Conservation (phyloP, 495 filamentous ascomycete genomes). For the Aspergillus baeticus region DNA sequence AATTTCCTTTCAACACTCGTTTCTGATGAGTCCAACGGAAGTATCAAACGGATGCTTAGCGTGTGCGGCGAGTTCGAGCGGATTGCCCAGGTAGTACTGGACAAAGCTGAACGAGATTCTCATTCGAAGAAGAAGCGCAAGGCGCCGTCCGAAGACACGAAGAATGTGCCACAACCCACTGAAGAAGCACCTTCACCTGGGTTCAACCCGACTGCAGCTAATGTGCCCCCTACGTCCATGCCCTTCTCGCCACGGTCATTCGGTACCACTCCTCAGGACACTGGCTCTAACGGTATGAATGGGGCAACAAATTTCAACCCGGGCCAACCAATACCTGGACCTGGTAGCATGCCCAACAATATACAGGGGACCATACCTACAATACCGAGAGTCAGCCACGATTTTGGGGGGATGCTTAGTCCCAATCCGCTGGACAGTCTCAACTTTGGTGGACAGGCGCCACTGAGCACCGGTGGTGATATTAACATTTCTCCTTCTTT, state of each 20-base stretch:
- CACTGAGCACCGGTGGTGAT: conserved; percentile 36
- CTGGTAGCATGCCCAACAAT: conserved; percentile 21
- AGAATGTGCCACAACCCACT: conserved; percentile 18
- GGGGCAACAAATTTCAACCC: conserved; percentile 30
- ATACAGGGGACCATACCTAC: conserved; percentile 30
- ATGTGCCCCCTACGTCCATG: conserved; percentile 26
- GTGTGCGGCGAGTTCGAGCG: conserved; percentile 94
- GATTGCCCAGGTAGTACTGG: conserved; percentile 88
- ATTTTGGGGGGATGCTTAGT: conserved; percentile 41
- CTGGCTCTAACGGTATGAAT: conserved; percentile 23
- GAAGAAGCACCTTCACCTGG: conserved; percentile 26
- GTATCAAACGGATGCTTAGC: conserved; percentile 87
- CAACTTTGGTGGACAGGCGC: conserved; percentile 44
- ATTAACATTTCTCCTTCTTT: conserved; percentile 50
- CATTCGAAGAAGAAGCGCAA: conserved; percentile 78
- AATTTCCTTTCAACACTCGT: conserved; percentile 82
- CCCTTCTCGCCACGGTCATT: conserved; percentile 37
- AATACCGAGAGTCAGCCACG: conserved; percentile 36
- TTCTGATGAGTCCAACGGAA: conserved; percentile 72
- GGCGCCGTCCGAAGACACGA: conserved; percentile 47
- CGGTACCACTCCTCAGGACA: conserved; percentile 26
- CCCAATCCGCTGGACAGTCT: conserved; percentile 38
- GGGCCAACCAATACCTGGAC: conserved; percentile 35
- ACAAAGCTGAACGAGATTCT: conserved; percentile 82
- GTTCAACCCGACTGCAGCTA: conserved; percentile 23